Percentiles rank a stretch among this genome's conserved stretches.
phyloP scores from a whole-genome alignment of 257 asterid genomes.

The Leptodermis oblonga region DNA sequence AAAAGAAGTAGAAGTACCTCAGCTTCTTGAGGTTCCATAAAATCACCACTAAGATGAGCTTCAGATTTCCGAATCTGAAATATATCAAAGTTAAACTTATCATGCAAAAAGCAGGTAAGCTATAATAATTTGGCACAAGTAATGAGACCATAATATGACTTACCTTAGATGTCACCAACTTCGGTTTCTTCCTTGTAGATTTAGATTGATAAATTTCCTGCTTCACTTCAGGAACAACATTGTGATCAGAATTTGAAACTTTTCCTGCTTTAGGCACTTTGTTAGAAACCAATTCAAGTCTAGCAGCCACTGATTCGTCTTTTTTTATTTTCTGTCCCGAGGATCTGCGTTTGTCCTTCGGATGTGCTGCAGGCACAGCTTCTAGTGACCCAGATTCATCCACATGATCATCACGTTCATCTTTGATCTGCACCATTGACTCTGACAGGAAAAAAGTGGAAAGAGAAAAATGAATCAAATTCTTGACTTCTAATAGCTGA shows the following conservation, averaged over 20 bases:
- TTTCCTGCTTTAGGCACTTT: conserved; percentile 54
- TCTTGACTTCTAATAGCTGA: neutral
- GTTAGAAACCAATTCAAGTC: conserved; percentile 43
- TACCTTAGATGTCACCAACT: conserved; percentile 49
- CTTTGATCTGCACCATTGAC: conserved; percentile 32
- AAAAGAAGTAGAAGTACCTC: conserved; percentile 36
- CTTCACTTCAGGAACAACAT: conserved; percentile 42
- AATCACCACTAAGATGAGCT: conserved; percentile 34
- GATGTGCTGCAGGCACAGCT: conserved; percentile 34
- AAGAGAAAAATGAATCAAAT: neutral
- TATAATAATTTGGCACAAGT: conserved; percentile 12
- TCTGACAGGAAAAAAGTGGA: conserved; percentile 24
- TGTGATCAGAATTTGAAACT: conserved; percentile 33
- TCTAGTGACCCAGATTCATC: conserved; percentile 58
- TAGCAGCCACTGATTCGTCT: conserved; percentile 33
- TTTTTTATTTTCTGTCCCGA: conserved; percentile 50
- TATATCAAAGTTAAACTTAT: conserved; percentile 21
- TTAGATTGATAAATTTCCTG: conserved; percentile 37
- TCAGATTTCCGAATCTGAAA: conserved; percentile 52
- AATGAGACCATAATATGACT: conserved; percentile 13
- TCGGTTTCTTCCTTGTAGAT: conserved; percentile 50
- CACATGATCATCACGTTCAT: conserved; percentile 42
- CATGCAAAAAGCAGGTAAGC: conserved; percentile 16
- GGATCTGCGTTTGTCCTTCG: conserved; percentile 44
- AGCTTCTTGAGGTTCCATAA: conserved; percentile 42